These are phyloP conservation scores for Camptophora hylomeconis DNA, from an alignment of 2,329 filamentous ascomycete genomes.

Conservation along the genomic window DNA sequence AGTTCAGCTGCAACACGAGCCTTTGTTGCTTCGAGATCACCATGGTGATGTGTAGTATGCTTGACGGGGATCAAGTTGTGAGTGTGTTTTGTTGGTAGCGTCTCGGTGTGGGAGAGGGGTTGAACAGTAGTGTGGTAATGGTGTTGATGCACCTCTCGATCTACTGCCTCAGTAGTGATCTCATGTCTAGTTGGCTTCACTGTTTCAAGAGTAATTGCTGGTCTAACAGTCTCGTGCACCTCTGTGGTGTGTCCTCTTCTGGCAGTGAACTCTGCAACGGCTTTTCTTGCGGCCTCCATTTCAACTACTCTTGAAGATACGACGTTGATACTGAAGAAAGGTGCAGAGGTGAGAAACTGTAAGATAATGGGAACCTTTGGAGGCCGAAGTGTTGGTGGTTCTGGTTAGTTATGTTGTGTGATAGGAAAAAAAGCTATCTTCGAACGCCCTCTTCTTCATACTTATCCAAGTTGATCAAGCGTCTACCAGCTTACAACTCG, in stretches of 20 bases:
- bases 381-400: too few relatives aligned
- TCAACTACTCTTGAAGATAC: constrained; percentile 21
- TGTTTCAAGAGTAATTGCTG: constrained; percentile 47
- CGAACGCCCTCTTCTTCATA: too few relatives aligned
- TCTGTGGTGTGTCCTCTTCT: constrained; percentile 55
- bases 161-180: constrained; percentile 46
- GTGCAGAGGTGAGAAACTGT: too few relatives aligned
- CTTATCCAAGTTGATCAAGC: too few relatives aligned
- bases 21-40: constrained; percentile 37
- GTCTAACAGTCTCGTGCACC: constrained; percentile 52
- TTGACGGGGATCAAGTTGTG: constrained; percentile 47
- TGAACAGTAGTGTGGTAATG: constrained; percentile 60
- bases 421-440: too few relatives aligned
- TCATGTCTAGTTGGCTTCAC: constrained; percentile 50
- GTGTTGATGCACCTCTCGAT: constrained; percentile 58
- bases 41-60: constrained; percentile 49
- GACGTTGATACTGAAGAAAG: too few relatives aligned
- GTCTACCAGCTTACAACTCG: too few relatives aligned
- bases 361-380: too few relatives aligned
- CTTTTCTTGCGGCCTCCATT: constrained; percentile 55
- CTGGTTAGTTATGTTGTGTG: too few relatives aligned
- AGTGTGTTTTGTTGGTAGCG: constrained; percentile 48
- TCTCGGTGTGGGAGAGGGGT: constrained; percentile 45
- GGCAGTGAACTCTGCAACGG: constrained; percentile 47
- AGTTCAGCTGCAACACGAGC: constrained; percentile 39